These are phyloP conservation scores for Boletus coccyginus DNA, from an alignment of 768 basidiomycete species.

Conservation along the genomic window DNA sequence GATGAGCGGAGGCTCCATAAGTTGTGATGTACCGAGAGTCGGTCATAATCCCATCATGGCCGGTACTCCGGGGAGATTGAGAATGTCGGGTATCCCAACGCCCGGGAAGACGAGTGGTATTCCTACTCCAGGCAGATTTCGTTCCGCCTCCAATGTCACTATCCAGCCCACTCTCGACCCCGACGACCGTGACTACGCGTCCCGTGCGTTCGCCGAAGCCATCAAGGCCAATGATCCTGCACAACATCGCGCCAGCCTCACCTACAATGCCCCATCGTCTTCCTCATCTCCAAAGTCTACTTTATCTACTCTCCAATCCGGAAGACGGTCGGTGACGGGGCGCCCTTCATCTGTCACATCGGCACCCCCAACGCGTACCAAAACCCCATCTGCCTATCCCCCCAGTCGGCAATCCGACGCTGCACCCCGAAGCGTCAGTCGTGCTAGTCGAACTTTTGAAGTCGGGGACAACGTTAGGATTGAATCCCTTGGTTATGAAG, in stretches of 20 bases:
- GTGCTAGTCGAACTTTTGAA: constrained; percentile 50
- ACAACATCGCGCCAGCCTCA: constrained; percentile 51
- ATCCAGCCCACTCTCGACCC: constrained; percentile 31
- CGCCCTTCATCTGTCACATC: constrained; percentile 65
- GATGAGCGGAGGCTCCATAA: background rate
- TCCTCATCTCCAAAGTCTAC: constrained; percentile 45
- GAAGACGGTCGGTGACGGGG: constrained; percentile 47
- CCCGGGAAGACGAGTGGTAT: constrained; percentile 50
- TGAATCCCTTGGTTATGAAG: constrained; percentile 87
- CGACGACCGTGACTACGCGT: constrained; percentile 51
- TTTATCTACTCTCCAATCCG: constrained; percentile 42
- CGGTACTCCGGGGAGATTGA: constrained; percentile 42
- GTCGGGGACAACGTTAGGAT: constrained; percentile 84
- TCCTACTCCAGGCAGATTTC: constrained; percentile 69
- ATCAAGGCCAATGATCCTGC: constrained; percentile 80
- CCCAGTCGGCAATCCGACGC: constrained; percentile 67
- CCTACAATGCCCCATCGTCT: constrained; percentile 39
- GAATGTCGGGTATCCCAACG: constrained; percentile 44
- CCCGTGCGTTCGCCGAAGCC: constrained; percentile 75
- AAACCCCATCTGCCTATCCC: constrained; percentile 58
- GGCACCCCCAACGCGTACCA: constrained; percentile 42
- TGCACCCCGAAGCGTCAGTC: constrained; percentile 44
- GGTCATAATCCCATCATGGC: constrained; percentile 32
- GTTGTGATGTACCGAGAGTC: background rate
- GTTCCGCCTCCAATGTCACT: constrained; percentile 58